phyloP scores from a whole-genome alignment of 805 yeast genomes.

The Limtongia smithiae region DNA sequence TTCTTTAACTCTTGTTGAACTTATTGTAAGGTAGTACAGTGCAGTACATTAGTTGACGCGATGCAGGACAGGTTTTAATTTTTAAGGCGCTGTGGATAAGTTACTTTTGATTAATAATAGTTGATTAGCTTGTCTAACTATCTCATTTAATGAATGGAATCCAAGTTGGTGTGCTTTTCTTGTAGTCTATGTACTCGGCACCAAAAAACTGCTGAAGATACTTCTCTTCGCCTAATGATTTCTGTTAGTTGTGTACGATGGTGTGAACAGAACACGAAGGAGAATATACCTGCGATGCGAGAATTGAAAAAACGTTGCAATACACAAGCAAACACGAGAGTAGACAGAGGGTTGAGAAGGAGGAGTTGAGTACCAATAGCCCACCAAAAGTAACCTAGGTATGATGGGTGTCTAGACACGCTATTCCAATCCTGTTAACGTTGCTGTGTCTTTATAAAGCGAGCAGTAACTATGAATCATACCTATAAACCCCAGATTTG shows the following conservation, averaged over 20 bases:
- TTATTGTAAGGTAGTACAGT: no score
- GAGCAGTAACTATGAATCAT: no score
- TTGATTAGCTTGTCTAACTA: neutral
- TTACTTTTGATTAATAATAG: no score
- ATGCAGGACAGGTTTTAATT: no score
- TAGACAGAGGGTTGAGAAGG: slow-evolving; percentile 61
- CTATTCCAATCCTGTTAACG: no score
- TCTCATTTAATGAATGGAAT: slow-evolving; percentile 56
- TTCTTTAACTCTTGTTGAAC: no score
- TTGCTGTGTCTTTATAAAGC: no score
- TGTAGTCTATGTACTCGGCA: slow-evolving; percentile 55
- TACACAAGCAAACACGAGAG: slow-evolving; percentile 51
- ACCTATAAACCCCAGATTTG: slow-evolving; percentile 64
- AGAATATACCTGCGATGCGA: slow-evolving; percentile 50
- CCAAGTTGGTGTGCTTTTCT: slow-evolving; percentile 47
- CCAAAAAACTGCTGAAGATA: slow-evolving; percentile 69
- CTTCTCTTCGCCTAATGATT: slow-evolving; percentile 65
- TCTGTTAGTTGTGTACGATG: no score
- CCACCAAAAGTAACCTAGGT: slow-evolving; percentile 91
- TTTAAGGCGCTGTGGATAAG: no score
- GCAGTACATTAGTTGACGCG: no score
- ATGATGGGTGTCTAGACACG: slow-evolving; percentile 75
- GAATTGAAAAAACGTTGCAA: slow-evolving; percentile 65
- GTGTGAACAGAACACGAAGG: neutral
- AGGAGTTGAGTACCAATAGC: slow-evolving; percentile 78